phyloP scores from a whole-genome alignment of 441 rosid species.

The Gossypium gossypioides region DNA sequence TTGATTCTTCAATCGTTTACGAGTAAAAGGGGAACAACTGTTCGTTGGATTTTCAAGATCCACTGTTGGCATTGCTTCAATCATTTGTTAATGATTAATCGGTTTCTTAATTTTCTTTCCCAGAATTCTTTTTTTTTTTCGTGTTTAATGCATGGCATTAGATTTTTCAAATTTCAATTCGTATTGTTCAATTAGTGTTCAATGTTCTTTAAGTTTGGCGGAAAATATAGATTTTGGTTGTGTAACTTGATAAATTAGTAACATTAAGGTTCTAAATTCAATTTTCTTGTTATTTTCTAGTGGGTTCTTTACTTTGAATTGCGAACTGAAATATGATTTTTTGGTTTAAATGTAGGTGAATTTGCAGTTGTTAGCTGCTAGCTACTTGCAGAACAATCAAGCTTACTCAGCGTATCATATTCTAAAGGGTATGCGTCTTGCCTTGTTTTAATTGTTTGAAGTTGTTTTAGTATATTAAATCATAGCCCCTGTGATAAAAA shows the following conservation, averaged over 20 bases:
- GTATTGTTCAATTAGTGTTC: neutral
- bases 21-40: neutral
- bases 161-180: neutral
- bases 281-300: neutral
- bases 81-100: conserved; percentile 6
- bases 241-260: neutral
- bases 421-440: conserved; percentile 48
- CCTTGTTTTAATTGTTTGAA: conserved; percentile 1
- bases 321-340: neutral
- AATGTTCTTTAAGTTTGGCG: neutral
- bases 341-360: conserved; percentile 41
- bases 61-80: conserved; percentile 13
- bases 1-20: too few relatives aligned
- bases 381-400: conserved; percentile 85
- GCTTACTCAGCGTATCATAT: conserved; percentile 82
- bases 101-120: neutral
- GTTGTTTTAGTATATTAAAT: neutral
- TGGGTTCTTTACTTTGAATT: neutral
- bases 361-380: conserved; percentile 73
- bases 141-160: neutral
- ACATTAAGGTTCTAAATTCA: neutral
- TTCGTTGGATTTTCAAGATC: conserved; percentile 12
- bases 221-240: neutral
- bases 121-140: neutral
- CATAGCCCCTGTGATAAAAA: neutral